These are phyloP conservation scores for Ilyonectria destructans DNA, from an alignment of 2,329 filamentous ascomycete species.

Conservation along the genomic window DNA sequence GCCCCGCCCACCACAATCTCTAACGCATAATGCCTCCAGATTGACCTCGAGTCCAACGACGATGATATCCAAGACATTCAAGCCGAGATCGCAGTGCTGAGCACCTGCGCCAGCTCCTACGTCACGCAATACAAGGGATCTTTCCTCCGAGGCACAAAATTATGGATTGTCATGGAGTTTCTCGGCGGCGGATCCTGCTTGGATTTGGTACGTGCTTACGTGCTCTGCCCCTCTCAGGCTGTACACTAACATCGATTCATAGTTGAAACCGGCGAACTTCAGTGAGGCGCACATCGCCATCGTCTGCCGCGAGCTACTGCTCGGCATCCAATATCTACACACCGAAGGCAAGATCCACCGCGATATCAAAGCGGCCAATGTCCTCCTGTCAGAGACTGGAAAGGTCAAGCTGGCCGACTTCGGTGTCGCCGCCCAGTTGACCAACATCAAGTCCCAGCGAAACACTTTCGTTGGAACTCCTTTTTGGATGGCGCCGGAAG, in stretches of 20 bases:
- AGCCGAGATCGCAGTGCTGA: constrained; percentile 94
- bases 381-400: constrained; percentile 90
- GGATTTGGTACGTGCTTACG: constrained; percentile 78
- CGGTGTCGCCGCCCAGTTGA: constrained; percentile 95
- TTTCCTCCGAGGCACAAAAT: constrained; percentile 94
- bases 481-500: constrained; percentile 97
- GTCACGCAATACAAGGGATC: constrained; percentile 98
- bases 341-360: constrained; percentile 95
- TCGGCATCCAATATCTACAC: constrained; percentile 94
- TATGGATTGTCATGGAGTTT: constrained; percentile 99
- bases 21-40: constrained; percentile 68
- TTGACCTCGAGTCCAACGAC: constrained; percentile 98
- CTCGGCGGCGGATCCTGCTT: constrained; percentile 95
- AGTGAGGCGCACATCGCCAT: constrained; percentile 93
- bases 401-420: constrained; percentile 98
- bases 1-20: constrained; percentile 33
- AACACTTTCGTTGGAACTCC: constrained; percentile 98
- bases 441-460: constrained; percentile 96
- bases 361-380: constrained; percentile 97
- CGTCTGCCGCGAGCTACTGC: constrained; percentile 91
- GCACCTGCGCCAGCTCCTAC: constrained; percentile 93
- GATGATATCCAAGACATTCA: constrained; percentile 99
- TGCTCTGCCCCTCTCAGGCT: constrained; percentile 3
- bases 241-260: constrained; percentile 29
- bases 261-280: constrained; percentile 93